Evolutionary conservation across 2,329 filamentous ascomycete species (phyloP).

Genomic region (Decorospora gaudefroyi): DNA sequence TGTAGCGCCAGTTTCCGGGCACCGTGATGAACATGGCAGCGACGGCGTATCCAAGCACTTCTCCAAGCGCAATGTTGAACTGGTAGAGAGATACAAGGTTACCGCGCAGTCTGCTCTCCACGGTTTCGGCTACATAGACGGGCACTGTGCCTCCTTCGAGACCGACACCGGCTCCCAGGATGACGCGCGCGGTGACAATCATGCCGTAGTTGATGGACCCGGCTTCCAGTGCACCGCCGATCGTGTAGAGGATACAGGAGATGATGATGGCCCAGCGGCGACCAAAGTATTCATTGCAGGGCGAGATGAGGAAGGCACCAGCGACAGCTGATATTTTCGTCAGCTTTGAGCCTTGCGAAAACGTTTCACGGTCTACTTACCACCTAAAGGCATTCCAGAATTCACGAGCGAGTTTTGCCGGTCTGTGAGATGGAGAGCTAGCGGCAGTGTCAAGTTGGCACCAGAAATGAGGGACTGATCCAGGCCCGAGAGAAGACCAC

Average conservation of each 20-base stretch:
- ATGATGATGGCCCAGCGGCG: constrained; percentile 71
- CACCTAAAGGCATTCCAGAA: constrained; percentile 70
- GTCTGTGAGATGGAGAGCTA: constrained; percentile 58
- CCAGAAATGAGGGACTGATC: constrained; percentile 75
- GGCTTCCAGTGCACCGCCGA: constrained; percentile 70
- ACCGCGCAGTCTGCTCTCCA: constrained; percentile 68
- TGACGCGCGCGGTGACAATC: constrained; percentile 70
- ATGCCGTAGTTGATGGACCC: constrained; percentile 71
- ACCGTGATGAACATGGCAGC: constrained; percentile 75
- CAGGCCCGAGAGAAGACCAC: constrained; percentile 71
- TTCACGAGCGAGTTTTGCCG: constrained; percentile 69
- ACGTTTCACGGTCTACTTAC: constrained; percentile 15
- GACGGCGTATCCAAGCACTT: constrained; percentile 73
- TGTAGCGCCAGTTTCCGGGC: constrained; percentile 72
- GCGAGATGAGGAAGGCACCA: constrained; percentile 68
- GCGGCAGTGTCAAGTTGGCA: constrained; percentile 68
- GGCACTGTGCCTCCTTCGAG: constrained; percentile 75
- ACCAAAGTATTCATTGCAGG: constrained; percentile 69
- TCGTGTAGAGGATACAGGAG: constrained; percentile 69
- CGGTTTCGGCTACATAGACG: constrained; percentile 74
- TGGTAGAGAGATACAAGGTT: constrained; percentile 76
- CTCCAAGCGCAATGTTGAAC: constrained; percentile 74
- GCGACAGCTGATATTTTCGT: constrained; percentile 60
- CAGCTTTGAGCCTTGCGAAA: constrained; percentile 3
- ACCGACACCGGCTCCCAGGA: constrained; percentile 72